Evolutionary conservation across 2,329 filamentous ascomycete genomes (phyloP), one percentile per base, ranked within the genome.

Genomic region (Rhinocladiella similis): DNA sequence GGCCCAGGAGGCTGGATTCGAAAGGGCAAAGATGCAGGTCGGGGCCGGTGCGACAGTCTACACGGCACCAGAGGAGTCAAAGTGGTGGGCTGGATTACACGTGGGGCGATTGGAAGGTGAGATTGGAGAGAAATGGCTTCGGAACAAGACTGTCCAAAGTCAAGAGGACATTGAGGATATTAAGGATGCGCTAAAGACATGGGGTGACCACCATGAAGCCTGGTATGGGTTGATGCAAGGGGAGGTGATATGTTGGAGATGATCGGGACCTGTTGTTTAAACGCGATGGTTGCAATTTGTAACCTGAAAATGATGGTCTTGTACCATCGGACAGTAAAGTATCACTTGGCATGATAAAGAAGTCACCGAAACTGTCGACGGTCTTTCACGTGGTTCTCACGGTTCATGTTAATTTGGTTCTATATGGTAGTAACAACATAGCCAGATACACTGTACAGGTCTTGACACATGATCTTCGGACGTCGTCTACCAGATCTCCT

Each of bases 1-100:
- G 65, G 64, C 64, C 1, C 33, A 50, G 19, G 47, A 63, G 51
- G 65, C 65, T 18, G 65, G 65, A 14, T 63, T 66, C 33, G 27
- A 51, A n/a, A 33, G 56, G 16, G 20, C 47, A 14, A 60, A 63
- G 45, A 62, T 66, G 45, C 59, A 47, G 9, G 43, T 60, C 19
- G 54, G 54, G 20, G 54, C 54, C 3, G 57, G 57, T 1, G 50
- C 50, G 14, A 57, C 42, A 7, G 56, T 54, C 35, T 53, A 60
- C 42, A 43, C 50, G 10, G 54, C 47, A 6, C 52, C 53, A 16
- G 53, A 48, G 10, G 46, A 52, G 38, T 36, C 57, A 7, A 51
- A 39, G 16, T 60, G 57, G 57, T 60, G 57, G 57, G 57, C 57
- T 1, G 48, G 38, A 9, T 20, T 60, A 19, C 53, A 60, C 29